phyloP scores from a whole-genome alignment of 352 stramenopile genomes.

The Blastocystis sp. region DNA sequence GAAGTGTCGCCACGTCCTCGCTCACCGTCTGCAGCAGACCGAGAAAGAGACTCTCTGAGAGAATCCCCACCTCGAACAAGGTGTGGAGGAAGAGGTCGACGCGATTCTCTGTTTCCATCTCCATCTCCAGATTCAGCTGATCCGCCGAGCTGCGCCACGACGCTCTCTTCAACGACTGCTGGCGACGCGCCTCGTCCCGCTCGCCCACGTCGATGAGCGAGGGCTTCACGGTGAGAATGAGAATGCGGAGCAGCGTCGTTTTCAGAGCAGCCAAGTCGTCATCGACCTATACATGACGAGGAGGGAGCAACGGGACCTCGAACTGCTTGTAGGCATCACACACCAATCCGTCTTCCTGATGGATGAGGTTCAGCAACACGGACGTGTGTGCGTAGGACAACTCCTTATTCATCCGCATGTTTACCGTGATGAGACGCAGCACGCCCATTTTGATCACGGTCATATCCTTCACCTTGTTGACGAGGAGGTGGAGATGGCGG shows the following conservation, averaged over 20 bases:
- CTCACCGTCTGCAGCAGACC: neutral
- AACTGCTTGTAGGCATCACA: slow-evolving; percentile 16
- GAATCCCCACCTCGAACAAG: slow-evolving; percentile 1
- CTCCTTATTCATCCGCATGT: slow-evolving; percentile 39
- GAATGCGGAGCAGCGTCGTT: neutral
- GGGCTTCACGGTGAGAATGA: slow-evolving; percentile 6
- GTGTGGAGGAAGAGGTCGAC: neutral
- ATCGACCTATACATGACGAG: neutral
- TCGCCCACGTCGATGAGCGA: neutral
- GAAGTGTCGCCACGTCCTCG: neutral
- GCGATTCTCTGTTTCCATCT: neutral
- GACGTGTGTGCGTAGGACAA: neutral
- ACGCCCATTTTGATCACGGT: slow-evolving; percentile 27
- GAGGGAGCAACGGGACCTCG: neutral
- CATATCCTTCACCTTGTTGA: slow-evolving; percentile 11
- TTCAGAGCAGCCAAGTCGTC: slow-evolving; percentile 31
- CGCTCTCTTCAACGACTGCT: neutral
- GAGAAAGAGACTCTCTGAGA: neutral
- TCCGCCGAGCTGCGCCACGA: neutral
- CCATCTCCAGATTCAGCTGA: neutral
- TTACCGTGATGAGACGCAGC: neutral
- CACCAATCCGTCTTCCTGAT: slow-evolving; percentile 21
- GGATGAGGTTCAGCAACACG: neutral
- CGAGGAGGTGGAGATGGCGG: neutral
- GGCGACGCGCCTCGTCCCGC: neutral